Base-by-base conservation (phyloP, 148 eudicot species). In the Nepenthes gracilis region DNA sequence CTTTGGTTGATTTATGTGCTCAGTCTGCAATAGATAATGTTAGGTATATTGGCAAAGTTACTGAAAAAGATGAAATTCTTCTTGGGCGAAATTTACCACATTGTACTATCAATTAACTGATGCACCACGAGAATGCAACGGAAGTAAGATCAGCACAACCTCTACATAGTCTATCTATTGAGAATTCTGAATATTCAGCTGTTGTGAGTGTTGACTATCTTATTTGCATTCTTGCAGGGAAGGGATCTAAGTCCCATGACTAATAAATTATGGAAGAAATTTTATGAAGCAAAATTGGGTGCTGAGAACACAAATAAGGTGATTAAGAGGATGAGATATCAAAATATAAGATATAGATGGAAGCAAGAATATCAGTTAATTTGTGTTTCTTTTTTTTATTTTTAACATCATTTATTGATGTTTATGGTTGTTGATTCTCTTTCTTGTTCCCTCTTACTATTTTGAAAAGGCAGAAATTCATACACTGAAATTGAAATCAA, bases 211-310 rank as follows among this genome's bases (percentile, higher is more conserved):
- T 62, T 32, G 12, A 14, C 36, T 1, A 54, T 52, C 15, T 14
- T 43, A 1, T 55, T 79, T 36, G 6, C 37, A 34, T 55, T 72
- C 12, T 58, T 85, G 65, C 72, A 93, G 98, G 96, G 70, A 36
- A 84, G 89, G 70, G 96, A 93, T 81, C 80, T 88, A 52, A 93
- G 87, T 69, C 84, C 82, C 2, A 71, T 84, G 37, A 88, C 98
- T 54, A 74, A 88, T 81, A 77, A 68, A 55, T 54, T 93, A 23
- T 93, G 98, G 98, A 88, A 78, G 83, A 79, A 62, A 55, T 86
- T 82, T 67, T 93, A 84, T 63, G 71, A 62, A 74, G 43, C 7
- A 43, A 59, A 79, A 45, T 93, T 93, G 72, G 89, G 89, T 66
- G 71, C 49, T 14, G 67, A 79, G 36, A 69, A 65, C 69, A 62